Base-by-base conservation (phyloP, 805 yeast genomes). In the Wickerhamiella bombiphila region DNA sequence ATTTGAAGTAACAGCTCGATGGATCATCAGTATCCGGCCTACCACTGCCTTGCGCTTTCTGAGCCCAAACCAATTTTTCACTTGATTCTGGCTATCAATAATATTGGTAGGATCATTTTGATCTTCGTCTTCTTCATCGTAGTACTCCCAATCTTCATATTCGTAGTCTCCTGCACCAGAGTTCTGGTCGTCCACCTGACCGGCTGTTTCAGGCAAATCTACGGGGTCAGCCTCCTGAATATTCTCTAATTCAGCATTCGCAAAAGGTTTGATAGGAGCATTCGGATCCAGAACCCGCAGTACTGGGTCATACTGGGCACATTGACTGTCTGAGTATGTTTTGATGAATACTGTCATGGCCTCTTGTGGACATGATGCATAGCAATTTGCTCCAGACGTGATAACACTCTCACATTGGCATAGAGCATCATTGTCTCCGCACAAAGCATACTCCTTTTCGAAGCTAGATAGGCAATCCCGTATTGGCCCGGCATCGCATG, bases 381-480 rank as follows among this genome's bases (percentile, higher is more conserved):
- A 49, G 37, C 53, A 49, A 37, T 36, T 41, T 22, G 45, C 51
- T 5, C 51, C 52, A 2, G 30, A 18, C 13, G 36, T 28, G 9
- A 40, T 31, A 17, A 46, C 41, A 15, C 29, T n/a, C 19, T 22
- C 34, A 31, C 53, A 49, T 34, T 41, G 45, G 36, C 51, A 47
- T 29, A 22, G 34, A 5, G 11, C 18, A 29, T 46, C 51, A 17
- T 34, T 24, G 32, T 33, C 37, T 8, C 33, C 35, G 24, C 51
- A 48, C n/a, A 29, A 32, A 17, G 38, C 43, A 22, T 39, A 37
- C 20, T 39, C 18, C 15, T 15, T 9, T 32, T 48, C 43, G 22
- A 48, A 42, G 13, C 28, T 24, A 6, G 31, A 26, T 16, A 48
- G 35, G 21, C 51, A 48, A 4, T 28, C 26, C 7, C 40, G 41